Conservation (phyloP, 257 asterid species). For the Gentiana macrophylla region DNA sequence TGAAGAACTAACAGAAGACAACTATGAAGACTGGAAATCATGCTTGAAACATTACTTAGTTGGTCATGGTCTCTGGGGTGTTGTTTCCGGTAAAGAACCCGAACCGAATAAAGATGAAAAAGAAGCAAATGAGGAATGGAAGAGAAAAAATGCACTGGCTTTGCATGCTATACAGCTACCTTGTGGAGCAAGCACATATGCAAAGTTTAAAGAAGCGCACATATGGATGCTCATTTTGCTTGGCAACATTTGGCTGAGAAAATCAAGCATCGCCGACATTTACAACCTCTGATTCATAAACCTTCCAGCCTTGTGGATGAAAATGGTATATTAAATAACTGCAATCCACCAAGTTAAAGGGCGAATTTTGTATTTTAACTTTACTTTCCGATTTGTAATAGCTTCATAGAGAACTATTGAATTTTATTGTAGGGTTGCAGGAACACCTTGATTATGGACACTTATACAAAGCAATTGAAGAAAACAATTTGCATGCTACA, state of each 20-base stretch:
- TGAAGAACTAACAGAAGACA: conserved; percentile 26
- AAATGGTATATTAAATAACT: conserved; percentile 7
- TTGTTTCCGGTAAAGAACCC: conserved; percentile 26
- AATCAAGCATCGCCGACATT: not conserved
- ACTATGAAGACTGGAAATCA: conserved; percentile 29
- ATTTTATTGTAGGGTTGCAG: conserved; percentile 10
- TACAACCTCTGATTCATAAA: conserved; percentile 1
- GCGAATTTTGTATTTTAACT: too few relatives aligned
- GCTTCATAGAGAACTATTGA: not conserved
- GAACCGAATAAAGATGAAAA: conserved; percentile 16
- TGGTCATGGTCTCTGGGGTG: conserved; percentile 37
- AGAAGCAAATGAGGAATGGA: conserved; percentile 28
- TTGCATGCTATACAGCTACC: conserved; percentile 35
- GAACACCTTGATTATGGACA: conserved; percentile 13
- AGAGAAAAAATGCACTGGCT: conserved; percentile 28
- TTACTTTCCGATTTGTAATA: not conserved
- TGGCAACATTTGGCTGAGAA: conserved; percentile 33
- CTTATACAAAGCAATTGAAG: conserved; percentile 21
- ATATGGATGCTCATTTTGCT: conserved; percentile 16
- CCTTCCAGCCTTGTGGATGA: conserved; percentile 5
- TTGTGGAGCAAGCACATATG: conserved; percentile 23
- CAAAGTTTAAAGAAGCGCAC: conserved; percentile 24
- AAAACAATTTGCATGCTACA: conserved; percentile 9
- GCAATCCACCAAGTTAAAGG: too few relatives aligned
- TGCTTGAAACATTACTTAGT: conserved; percentile 30